Conservation (phyloP, 306 rosid species). For the Fragaria vesca region DNA sequence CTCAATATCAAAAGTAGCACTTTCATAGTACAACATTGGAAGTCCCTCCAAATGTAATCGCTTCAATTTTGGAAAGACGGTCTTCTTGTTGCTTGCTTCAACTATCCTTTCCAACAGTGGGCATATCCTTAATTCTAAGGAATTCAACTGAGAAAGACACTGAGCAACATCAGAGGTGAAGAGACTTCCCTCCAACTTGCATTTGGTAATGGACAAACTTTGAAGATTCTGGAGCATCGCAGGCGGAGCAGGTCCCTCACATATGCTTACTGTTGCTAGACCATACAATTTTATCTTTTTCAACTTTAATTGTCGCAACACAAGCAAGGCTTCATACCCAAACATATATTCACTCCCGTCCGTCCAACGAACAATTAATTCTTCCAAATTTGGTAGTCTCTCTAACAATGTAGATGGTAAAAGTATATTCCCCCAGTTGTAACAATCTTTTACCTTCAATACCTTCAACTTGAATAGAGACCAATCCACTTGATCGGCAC, state of each 20-base stretch:
- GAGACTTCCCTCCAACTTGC: neutral
- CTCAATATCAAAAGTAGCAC: neutral
- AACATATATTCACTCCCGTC: neutral
- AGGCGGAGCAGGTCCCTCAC: too few relatives aligned
- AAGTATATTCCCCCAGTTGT: neutral
- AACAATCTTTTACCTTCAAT: too few relatives aligned
- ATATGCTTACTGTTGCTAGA: too few relatives aligned
- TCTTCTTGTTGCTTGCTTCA: too few relatives aligned
- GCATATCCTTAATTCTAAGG: neutral
- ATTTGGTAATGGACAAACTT: too few relatives aligned
- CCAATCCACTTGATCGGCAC: too few relatives aligned
- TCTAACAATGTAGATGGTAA: neutral
- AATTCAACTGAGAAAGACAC: neutral
- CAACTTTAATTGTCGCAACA: neutral
- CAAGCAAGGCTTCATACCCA: neutral
- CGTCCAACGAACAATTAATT: rapidly evolving
- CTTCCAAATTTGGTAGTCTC: neutral
- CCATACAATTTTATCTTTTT: too few relatives aligned
- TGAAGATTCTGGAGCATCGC: too few relatives aligned
- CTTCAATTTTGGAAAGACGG: neutral
- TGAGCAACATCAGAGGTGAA: neutral
- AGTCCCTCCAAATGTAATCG: neutral
- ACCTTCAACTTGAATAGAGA: neutral
- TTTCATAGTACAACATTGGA: neutral
- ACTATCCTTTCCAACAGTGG: neutral